Percentiles rank a stretch among this genome's conserved stretches.
Conservation (phyloP, 805 yeast genomes). For the Candida montana region DNA sequence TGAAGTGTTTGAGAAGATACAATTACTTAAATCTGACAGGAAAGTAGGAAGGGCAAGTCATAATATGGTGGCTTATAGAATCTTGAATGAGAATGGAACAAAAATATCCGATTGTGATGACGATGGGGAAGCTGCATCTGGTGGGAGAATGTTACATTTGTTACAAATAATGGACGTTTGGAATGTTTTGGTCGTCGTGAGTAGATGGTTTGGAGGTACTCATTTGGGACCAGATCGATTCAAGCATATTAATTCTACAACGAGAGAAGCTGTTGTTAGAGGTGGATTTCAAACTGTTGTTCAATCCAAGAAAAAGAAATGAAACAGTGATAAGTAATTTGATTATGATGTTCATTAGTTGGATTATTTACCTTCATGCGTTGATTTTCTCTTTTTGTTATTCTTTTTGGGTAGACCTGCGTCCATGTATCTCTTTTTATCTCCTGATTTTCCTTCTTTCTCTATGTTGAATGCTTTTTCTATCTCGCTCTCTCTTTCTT, state of each 20-base stretch:
- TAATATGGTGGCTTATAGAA: conserved; percentile 85
- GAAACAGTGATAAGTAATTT: too few species aligned
- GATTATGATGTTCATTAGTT: background rate
- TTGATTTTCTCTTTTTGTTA: conserved; percentile 20
- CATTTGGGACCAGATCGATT: conserved; percentile 92
- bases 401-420: conserved; percentile 10
- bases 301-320: conserved; percentile 27
- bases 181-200: conserved; percentile 72
- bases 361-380: background rate
- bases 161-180: conserved; percentile 69
- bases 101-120: conserved; percentile 85
- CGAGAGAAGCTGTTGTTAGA: conserved; percentile 73
- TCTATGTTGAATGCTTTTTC: conserved; percentile 11
- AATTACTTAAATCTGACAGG: conserved; percentile 52
- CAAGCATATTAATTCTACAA: conserved; percentile 85
- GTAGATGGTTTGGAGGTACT: conserved; percentile 90
- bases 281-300: conserved; percentile 43
- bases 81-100: conserved; percentile 45
- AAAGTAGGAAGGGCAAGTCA: conserved; percentile 67
- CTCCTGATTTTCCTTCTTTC: conserved; percentile 13
- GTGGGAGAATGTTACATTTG: conserved; percentile 76
- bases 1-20: conserved; percentile 55
- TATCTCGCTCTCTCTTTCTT: conserved; percentile 9
- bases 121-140: conserved; percentile 97
- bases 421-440: conserved; percentile 8